Evolutionary conservation across 2,329 filamentous ascomycete species (phyloP).

Genomic region (Cytospora chrysosperma): DNA sequence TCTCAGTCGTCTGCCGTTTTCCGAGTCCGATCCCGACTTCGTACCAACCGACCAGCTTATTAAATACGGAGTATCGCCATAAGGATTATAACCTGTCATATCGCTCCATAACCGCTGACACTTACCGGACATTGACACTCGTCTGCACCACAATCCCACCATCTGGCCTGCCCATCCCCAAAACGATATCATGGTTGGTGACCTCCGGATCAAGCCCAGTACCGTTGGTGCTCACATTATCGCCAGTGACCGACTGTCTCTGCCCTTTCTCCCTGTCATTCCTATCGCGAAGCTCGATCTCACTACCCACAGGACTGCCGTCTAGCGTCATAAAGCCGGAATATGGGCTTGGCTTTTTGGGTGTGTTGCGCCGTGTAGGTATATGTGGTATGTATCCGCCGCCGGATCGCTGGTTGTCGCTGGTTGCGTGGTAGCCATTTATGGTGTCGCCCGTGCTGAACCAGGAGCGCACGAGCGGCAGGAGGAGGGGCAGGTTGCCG

Average conservation of each 20-base stretch:
- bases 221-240: neutral
- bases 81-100: neutral
- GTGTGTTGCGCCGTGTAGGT: neutral
- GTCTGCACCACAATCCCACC: neutral
- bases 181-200: neutral
- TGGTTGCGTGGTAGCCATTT: neutral
- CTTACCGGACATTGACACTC: neutral
- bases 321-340: neutral
- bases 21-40: conserved; percentile 5
- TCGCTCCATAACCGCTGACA: neutral
- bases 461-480: conserved; percentile 4
- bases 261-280: neutral
- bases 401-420: neutral
- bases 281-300: neutral
- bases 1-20: conserved; percentile 2
- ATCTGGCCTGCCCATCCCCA: neutral
- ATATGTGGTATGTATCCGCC: neutral
- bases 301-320: neutral
- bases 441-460: neutral
- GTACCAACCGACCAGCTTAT: neutral
- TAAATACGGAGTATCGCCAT: neutral
- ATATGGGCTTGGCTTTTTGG: neutral
- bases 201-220: neutral
- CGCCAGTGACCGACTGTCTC: neutral
- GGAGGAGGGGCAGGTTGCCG: conserved; percentile 24